Evolutionary conservation across 2,329 filamentous ascomycete genomes (phyloP), one percentile per base, ranked within the genome.

Genomic region (Xylaria sp.): DNA sequence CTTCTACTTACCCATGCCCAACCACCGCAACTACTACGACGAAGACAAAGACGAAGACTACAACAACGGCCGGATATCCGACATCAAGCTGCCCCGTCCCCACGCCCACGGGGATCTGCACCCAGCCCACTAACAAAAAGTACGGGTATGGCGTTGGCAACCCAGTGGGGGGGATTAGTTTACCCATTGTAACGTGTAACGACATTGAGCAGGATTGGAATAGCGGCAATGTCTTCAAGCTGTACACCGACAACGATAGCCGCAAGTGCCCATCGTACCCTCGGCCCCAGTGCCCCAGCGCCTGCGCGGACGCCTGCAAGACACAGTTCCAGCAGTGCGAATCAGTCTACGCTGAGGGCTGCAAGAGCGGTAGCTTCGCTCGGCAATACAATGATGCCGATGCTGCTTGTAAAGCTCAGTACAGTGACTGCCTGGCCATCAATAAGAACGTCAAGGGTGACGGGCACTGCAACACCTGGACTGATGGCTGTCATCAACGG

Each of bases 111-210:
- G 83, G 83, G 72, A 82, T 88, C 73, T 88, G 86, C 82, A 79
- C 76, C 41, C 84, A 87, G 77, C 83, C 86, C n/a, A 77, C 79
- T 60, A 84, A 80, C 79, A 85, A 87, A 72, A 84, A 85, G 76
- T 87, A 85, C 72, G 89, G 88, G 60, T 95, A 94, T 75, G 89
- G 87, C 1, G 89, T 90, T 1, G 87, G 90, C 41, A 89, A 81
- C 59, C 82, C 84, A 2, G 84, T 87, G 18, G 86, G 84, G 57
- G 82, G 80, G 67, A 86, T 88, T 61, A 77, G 80, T 25, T 78
- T 88, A 60, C 86, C 86, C 53, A 77, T 85, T 63, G 81, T 88
- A 36, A 83, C 82, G 28, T 88, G 86, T 81, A 88, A 87, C 77
- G 85, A 88, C 71, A 71, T 83, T 46, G 74, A 79, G 66, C 65